phyloP scores from a whole-genome alignment of 2,329 filamentous ascomycete genomes.

The Pseudogymnoascus sp. region DNA sequence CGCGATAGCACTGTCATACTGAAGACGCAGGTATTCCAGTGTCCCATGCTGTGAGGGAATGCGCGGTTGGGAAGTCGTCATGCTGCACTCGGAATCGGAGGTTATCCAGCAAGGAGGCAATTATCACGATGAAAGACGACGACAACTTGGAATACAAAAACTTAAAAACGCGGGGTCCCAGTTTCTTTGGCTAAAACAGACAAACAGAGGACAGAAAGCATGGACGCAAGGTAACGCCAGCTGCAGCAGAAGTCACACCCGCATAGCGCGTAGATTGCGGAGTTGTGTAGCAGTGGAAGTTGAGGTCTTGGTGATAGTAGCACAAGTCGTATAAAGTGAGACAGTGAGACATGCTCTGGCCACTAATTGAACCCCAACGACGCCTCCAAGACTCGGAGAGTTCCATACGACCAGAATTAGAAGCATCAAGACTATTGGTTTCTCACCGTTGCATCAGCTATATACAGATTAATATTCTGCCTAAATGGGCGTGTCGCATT shows the following conservation, averaged over 20 bases:
- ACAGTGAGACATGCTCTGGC: not conserved
- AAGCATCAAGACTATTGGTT: not conserved
- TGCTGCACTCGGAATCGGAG: not conserved
- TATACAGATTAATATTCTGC: not conserved
- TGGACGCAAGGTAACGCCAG: not conserved
- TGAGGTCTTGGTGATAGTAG: not conserved
- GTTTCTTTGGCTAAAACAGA: not conserved
- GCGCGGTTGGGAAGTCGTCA: not conserved
- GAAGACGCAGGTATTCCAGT: not conserved
- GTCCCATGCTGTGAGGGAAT: not conserved
- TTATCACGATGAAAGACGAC: not conserved
- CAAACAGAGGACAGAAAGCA: not conserved
- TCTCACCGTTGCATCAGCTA: not conserved
- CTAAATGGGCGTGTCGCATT: not conserved
- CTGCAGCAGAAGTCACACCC: not conserved
- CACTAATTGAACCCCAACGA: not conserved
- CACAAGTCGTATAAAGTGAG: not conserved
- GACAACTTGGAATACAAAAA: not conserved
- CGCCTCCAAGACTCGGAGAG: not conserved
- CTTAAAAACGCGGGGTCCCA: not conserved
- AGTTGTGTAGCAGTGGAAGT: no score
- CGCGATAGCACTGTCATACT: constrained; percentile 19
- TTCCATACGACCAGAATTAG: not conserved
- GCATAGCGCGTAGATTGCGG: not conserved
- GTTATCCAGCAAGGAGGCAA: not conserved